phyloP scores from a whole-genome alignment of 78 protist species.

The Planoprotostelium fungivorum region DNA sequence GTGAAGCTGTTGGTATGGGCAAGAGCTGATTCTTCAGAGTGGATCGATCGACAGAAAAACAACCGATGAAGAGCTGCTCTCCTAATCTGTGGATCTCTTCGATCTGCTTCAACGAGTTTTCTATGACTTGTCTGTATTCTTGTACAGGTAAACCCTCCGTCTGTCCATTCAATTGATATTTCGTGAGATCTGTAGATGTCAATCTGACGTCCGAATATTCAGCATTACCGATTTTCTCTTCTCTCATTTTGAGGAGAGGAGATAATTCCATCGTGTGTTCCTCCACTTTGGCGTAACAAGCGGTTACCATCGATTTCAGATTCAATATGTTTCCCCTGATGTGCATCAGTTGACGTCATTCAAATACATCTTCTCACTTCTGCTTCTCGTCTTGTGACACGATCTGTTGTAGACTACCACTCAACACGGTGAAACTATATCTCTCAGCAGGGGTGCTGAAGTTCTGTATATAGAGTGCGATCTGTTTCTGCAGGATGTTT shows the following conservation, averaged over 20 bases:
- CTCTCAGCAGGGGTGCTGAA: background rate
- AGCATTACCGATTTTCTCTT: background rate
- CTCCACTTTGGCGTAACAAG: background rate
- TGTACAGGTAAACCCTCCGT: background rate
- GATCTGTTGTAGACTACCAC: background rate
- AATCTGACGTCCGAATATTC: background rate
- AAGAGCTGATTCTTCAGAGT: background rate
- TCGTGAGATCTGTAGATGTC: background rate
- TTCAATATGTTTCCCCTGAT: background rate
- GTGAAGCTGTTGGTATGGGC: background rate
- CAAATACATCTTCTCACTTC: background rate
- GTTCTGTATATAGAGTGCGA: background rate
- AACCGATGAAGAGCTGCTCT: background rate
- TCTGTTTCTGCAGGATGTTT: background rate
- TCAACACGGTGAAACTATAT: background rate
- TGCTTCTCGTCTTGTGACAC: background rate
- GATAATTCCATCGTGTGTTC: background rate
- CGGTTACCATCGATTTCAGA: background rate
- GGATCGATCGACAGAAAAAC: background rate
- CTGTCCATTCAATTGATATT: background rate
- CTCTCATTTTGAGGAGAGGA: background rate
- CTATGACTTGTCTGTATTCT: background rate
- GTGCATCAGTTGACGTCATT: background rate
- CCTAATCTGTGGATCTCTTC: background rate
- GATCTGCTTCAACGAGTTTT: background rate